These are phyloP conservation scores for Debaryomyces hansenii DNA, from an alignment of 805 yeast genomes.

Conservation along the genomic window DNA sequence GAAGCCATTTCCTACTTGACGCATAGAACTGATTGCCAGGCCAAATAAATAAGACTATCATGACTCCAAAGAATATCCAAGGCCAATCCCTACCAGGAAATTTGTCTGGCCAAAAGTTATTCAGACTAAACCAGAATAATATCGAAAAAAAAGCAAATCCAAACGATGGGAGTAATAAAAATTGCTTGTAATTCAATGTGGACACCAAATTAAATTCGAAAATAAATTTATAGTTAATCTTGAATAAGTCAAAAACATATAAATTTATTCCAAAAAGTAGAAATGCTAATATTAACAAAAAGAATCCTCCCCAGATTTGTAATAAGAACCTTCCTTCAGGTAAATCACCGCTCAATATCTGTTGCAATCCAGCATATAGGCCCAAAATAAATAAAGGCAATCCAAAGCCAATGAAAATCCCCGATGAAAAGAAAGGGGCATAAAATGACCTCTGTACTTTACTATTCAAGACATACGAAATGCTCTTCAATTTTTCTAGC, in stretches of 20 bases:
- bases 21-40: slow-evolving; percentile 61
- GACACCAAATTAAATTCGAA: slow-evolving; percentile 80
- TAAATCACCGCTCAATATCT: slow-evolving; percentile 35
- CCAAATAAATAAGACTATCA: slow-evolving; percentile 49
- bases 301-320: slow-evolving; percentile 93
- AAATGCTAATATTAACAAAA: slow-evolving; percentile 60
- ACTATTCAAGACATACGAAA: slow-evolving; percentile 39
- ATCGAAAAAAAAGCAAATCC: slow-evolving; percentile 57
- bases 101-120: slow-evolving; percentile 58
- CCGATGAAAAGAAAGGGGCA: slow-evolving; percentile 56
- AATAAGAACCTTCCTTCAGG: slow-evolving; percentile 62
- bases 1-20: slow-evolving; percentile 76
- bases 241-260: slow-evolving; percentile 66
- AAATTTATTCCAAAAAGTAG: slow-evolving; percentile 69
- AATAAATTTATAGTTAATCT: slow-evolving; percentile 87
- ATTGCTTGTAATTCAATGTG: slow-evolving; percentile 66
- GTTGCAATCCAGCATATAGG: slow-evolving; percentile 49
- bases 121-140: slow-evolving; percentile 74
- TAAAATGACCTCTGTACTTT: slow-evolving; percentile 34
- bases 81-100: slow-evolving; percentile 78
- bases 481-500: slow-evolving; percentile 59
- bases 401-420: slow-evolving; percentile 68
- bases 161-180: slow-evolving; percentile 61
- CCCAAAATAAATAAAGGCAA: slow-evolving; percentile 68
- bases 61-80: slow-evolving; percentile 65